These are phyloP conservation scores for Melastoma malabathricum DNA, from an alignment of 345 rosid species.

Conservation along the genomic window DNA sequence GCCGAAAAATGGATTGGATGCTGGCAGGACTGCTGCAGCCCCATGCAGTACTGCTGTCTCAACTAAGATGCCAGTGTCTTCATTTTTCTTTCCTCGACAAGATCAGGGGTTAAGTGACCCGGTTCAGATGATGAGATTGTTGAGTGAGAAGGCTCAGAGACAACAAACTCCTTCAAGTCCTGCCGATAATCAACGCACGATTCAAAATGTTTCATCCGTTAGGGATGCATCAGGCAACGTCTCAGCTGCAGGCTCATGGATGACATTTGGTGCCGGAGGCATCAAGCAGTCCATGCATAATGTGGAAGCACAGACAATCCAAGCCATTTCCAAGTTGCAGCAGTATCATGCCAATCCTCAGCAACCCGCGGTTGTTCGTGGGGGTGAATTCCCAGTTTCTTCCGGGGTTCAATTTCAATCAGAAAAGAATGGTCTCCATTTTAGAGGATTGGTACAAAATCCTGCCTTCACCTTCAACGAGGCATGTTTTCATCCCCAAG, in stretches of 20 bases:
- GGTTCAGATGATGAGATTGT: constrained; percentile 44
- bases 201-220: constrained; percentile 22
- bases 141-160: constrained; percentile 40
- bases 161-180: constrained; percentile 34
- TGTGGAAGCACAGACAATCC: constrained; percentile 28
- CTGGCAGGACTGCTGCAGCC: constrained; percentile 18
- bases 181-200: constrained; percentile 14
- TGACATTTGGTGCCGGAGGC: constrained; percentile 71
- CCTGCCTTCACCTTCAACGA: constrained; percentile 25
- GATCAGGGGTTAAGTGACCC: constrained; percentile 46
- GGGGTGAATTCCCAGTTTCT: constrained; percentile 28
- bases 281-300: constrained; percentile 36
- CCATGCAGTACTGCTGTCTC: constrained; percentile 25
- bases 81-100: constrained; percentile 23
- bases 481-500: constrained; percentile 32
- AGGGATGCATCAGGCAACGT: constrained; percentile 48
- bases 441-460: constrained; percentile 42
- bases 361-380: constrained; percentile 30
- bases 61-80: constrained; percentile 30
- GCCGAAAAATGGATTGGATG: constrained; percentile 15
- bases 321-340: constrained; percentile 29
- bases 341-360: constrained; percentile 48
- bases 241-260: constrained; percentile 70
- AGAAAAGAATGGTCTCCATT: constrained; percentile 39
- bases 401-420: constrained; percentile 36